Percentiles rank a stretch among this genome's conserved stretches.
Evolutionary conservation across 192 early-diverging fungal species (phyloP).

Genomic region (Coemansia sp.): DNA sequence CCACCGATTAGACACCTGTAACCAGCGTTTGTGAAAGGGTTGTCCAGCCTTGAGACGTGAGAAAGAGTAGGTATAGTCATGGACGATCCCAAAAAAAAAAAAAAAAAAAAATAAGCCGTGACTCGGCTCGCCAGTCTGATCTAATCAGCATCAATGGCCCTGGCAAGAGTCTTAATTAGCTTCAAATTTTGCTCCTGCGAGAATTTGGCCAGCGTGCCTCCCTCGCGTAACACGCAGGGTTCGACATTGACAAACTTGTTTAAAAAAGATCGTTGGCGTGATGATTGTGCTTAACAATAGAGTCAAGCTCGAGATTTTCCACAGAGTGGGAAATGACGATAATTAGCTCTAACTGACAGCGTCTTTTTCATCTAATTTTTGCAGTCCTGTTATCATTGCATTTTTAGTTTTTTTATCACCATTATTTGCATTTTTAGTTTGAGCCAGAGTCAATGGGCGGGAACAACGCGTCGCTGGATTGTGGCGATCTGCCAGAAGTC

Average conservation of each 20-base stretch:
- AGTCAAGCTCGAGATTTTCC: slow-evolving; percentile 39
- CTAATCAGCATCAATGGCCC: no score
- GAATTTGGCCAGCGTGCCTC: not conserved
- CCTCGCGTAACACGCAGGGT: not conserved
- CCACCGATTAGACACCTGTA: no score
- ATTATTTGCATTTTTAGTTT: not conserved
- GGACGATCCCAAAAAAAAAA: no score
- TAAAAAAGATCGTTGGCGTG: slow-evolving; percentile 8
- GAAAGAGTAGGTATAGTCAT: no score
- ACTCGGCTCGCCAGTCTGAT: no score
- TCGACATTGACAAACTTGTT: not conserved
- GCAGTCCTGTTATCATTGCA: not conserved
- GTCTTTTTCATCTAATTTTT: slow-evolving; percentile 7
- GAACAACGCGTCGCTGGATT: slow-evolving; percentile 21
- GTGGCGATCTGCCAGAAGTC: not conserved
- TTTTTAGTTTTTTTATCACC: not conserved
- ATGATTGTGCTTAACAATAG: slow-evolving; percentile 25
- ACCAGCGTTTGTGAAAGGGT: no score
- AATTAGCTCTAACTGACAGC: slow-evolving; percentile 26
- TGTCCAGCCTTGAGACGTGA: no score
- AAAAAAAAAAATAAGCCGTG: no score
- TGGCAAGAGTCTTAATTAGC: no score
- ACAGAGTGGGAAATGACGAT: slow-evolving; percentile 1
- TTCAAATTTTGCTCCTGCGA: no score
- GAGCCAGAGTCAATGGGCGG: slow-evolving; percentile 28